A percentile compares a stretch with the other conserved stretches of the same genome.
These are phyloP conservation scores for Paxillus ammoniavirescens DNA, from an alignment of 768 basidiomycete genomes.

Conservation along the genomic window DNA sequence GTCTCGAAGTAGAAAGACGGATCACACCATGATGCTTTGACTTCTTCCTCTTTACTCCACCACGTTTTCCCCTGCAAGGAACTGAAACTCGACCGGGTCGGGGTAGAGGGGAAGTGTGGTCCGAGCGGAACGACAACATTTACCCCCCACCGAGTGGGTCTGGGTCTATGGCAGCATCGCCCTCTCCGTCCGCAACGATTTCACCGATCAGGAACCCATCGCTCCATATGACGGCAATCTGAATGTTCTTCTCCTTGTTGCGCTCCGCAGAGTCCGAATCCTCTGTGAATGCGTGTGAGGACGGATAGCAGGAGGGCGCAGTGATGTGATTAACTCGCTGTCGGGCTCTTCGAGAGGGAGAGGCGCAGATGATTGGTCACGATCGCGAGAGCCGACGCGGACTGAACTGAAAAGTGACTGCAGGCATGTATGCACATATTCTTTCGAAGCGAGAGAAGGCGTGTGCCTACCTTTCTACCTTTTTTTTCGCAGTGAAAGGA, in stretches of 20 bases:
- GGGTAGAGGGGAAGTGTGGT: constrained; percentile 76
- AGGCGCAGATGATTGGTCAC: constrained; percentile 55
- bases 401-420: constrained; percentile 77
- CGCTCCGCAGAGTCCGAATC: constrained; percentile 67
- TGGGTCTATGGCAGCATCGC: constrained; percentile 56
- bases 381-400: constrained; percentile 62
- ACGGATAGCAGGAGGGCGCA: constrained; percentile 40
- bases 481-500: constrained; percentile 30
- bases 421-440: constrained; percentile 62
- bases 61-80: constrained; percentile 30
- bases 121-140: constrained; percentile 84
- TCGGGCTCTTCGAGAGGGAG: constrained; percentile 58
- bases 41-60: constrained; percentile 55
- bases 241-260: constrained; percentile 84
- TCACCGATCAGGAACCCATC: constrained; percentile 16
- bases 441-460: constrained; percentile 43
- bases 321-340: constrained; percentile 36
- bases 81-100: constrained; percentile 52
- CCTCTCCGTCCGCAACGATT: constrained; percentile 45
- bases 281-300: constrained; percentile 65
- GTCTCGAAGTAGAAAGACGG: constrained; percentile 66
- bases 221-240: constrained; percentile 36
- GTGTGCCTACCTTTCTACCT: constrained; percentile 32
- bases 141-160: constrained; percentile 89
- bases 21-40: constrained; percentile 62